Evolutionary conservation across 2,329 filamentous ascomycete species (phyloP), one percentile per base, ranked within the genome.

Genomic region (Exophiala xenobiotica): DNA sequence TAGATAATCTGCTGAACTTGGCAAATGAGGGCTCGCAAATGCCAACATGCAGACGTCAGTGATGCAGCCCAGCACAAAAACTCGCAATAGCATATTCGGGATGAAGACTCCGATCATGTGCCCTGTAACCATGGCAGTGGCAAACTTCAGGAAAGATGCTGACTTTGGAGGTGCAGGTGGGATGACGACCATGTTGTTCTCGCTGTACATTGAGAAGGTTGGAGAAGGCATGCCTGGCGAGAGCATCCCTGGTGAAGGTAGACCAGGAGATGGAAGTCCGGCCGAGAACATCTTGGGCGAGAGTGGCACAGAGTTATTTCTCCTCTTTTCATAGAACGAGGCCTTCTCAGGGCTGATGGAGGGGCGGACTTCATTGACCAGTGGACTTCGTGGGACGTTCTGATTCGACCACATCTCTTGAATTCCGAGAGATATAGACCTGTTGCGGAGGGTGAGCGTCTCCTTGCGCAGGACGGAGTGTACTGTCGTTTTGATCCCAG

Each of bases 391-490:
- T 7, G 43, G 45, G 5, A 42, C 23, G 14, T 24, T 43, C 35
- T 51, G 51, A 8, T 29, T 38, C 26, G 46, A 38, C 48, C 48
- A 57, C 3, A 44, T 52, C 37, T 57, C 55, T 22, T 51, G 48
- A 16, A 54, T 27, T 4, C 35, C 46, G 2, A 46, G 26, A 23
- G 50, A 52, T n/a, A 54, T 27, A 3, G 46, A 49, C 29, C 45
- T 46, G 27, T 53, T 55, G 9, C 56, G 49, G 7, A 47, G 11
- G 2, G 38, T 51, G 14, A 58, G 24, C 4, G 46, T 57, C 39
- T 61, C 57, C 47, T 60, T 60, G 19, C 57, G 49, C 8, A 61
- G 46, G 6, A 61, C 45, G 9, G 57, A 59, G 9, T 48, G 50
- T 44, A 61, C 33, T 5, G 55, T 57, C 19, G 56, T 54, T 44